These are phyloP conservation scores for Ophiocordyceps australis DNA, from an alignment of 2,329 filamentous ascomycete genomes.

Conservation along the genomic window DNA sequence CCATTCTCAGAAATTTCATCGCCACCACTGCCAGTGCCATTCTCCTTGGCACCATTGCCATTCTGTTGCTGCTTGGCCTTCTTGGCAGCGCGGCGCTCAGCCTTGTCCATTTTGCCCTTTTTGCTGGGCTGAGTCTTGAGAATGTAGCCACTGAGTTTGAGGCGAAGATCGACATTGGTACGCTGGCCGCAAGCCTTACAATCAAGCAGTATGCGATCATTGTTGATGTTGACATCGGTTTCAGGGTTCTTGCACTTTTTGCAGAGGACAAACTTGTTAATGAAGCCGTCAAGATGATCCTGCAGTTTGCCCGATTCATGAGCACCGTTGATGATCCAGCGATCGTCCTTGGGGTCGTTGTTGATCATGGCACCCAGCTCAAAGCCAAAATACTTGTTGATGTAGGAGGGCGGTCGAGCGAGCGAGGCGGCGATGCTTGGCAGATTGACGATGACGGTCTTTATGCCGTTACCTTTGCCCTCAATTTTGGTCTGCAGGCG, in stretches of 20 bases:
- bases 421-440: constrained; percentile 85
- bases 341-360: constrained; percentile 89
- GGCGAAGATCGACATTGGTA: constrained; percentile 74
- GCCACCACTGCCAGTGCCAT: constrained; percentile 39
- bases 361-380: constrained; percentile 98
- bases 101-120: constrained; percentile 97
- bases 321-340: constrained; percentile 99
- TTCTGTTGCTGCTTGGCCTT: constrained; percentile 78
- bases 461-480: constrained; percentile 99
- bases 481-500: constrained; percentile 97
- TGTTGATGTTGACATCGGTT: constrained; percentile 90
- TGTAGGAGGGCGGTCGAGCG: constrained; percentile 77
- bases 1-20: constrained; percentile 33
- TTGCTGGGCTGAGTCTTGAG: constrained; percentile 72
- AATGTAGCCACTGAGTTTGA: constrained; percentile 95
- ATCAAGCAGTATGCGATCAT: constrained; percentile 79
- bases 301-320: constrained; percentile 92
- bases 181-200: constrained; percentile 98
- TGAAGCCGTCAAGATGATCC: constrained; percentile 96
- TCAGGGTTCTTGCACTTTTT: constrained; percentile 99
- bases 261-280: constrained; percentile 96
- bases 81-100: constrained; percentile 75
- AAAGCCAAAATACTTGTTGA: constrained; percentile 99
- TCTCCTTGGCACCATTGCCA: constrained; percentile 37
- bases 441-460: constrained; percentile 93